Conservation (phyloP, 257 asterid species). For the Primulina tabacum region DNA sequence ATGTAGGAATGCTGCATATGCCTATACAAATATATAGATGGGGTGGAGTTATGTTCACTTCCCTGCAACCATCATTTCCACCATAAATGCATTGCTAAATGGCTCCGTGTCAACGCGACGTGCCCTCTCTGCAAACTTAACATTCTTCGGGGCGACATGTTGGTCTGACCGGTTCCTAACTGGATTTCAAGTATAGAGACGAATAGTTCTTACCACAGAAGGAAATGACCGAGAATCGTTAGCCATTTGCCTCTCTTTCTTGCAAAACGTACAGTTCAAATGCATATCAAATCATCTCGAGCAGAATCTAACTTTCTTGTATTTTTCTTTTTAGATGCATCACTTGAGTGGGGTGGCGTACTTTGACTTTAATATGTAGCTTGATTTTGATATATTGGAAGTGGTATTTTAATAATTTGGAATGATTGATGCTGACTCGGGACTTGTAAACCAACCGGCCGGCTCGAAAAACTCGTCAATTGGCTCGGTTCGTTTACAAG, state of each 20-base stretch:
- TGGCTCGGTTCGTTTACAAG: too few relatives aligned
- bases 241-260: slow-evolving; percentile 14
- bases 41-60: slow-evolving; percentile 71
- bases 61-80: slow-evolving; percentile 97
- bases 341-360: not conserved
- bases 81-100: slow-evolving; percentile 61
- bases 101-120: slow-evolving; percentile 89
- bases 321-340: slow-evolving; percentile 22
- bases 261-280: slow-evolving; percentile 40
- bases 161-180: slow-evolving; percentile 39
- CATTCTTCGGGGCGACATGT: slow-evolving; percentile 52
- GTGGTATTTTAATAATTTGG: slow-evolving; percentile 23
- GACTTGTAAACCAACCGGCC: too few relatives aligned
- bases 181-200: slow-evolving; percentile 1
- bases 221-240: slow-evolving; percentile 13
- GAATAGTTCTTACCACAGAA: slow-evolving; percentile 2
- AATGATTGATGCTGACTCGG: slow-evolving; percentile 14
- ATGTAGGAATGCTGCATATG: slow-evolving; percentile 92
- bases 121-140: slow-evolving; percentile 90
- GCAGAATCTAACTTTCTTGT: slow-evolving; percentile 20
- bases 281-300: slow-evolving; percentile 9
- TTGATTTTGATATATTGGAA: slow-evolving; percentile 22
- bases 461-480: too few relatives aligned
- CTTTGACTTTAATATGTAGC: slow-evolving; percentile 23
- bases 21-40: slow-evolving; percentile 64